Evolutionary conservation across 768 basidiomycete species (phyloP), one percentile per base, ranked within the genome.

Genomic region (Cystofilobasidium bisporidii): DNA sequence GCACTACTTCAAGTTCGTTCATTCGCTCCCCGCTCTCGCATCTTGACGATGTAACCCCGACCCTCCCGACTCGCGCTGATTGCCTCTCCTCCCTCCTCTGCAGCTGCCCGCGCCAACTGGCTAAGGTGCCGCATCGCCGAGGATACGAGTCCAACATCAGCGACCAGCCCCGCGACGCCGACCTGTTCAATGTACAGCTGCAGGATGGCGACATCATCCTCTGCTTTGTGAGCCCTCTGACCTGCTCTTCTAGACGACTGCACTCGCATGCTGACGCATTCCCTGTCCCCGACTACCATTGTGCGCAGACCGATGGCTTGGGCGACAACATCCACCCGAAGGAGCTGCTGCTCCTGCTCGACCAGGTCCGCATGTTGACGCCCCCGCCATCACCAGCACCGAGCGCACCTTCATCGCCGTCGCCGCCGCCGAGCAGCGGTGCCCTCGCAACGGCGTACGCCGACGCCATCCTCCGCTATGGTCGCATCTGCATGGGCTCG

Each of bases 401-500:
- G n/a, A 20, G 24, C 9, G 3, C 40, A 1, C 26, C 60, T 8
- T 26, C 41, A 11, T 12, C 60, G 24, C n/a, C n/a, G n/a, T n/a
- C n/a, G n/a, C 47, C 45, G 18, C 41, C 12, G 18, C 53, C 18
- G 15, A 15, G 32, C 14, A 22, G 9, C n/a, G n/a, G n/a, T n/a
- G 24, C 30, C 24, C 26, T 64, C 43, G 36, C 67, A 17, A 61
- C 74, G 22, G 56, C 75, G 17, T 72, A 75, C 32, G 75, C 77
- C 20, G 76, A 77, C 65, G 74, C 74, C 4, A 64, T 78, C 24
- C 73, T 77, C 0, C 74, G 70, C 1, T 78, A 78, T 67, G 75
- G 73, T 6, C 69, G 75, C 36, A 69, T 72, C 64, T 74, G 74
- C 43, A 78, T 78, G 77, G 65, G 71, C 38, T 64, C 73, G 70